Evolutionary conservation across 306 rosid species (phyloP), one percentile per base, ranked within the genome.

Genomic region (Cicer bijugum): DNA sequence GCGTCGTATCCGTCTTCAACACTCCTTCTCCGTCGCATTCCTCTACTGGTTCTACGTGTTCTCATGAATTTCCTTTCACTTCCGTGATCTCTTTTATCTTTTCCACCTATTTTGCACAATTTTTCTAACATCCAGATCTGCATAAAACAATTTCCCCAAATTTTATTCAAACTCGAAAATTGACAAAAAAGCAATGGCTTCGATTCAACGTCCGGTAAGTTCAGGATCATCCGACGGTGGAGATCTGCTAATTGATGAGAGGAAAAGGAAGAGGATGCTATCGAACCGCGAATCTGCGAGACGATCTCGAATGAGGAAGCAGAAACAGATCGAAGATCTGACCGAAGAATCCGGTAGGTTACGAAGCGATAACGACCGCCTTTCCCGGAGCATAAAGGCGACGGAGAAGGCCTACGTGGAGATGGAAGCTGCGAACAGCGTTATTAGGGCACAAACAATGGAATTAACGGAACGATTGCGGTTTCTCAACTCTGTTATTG

Each of bases 261-360:
- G 87, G 82, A 95, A 95, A 88, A 79, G 97, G 81, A 95, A 95
- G 89, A 78, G 97, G 80, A 91, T 91, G 99, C 69, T 73, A 39
- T 95, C 99, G 12, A 95, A 95, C 76, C 86, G 97, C 8, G 97
- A 95, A 74, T 95, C 99, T 2, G 99, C 99, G 0, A 71, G 96
- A 76, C 85, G 99, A 0, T 95, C 99, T 8, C 76, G 99, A 44
- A 84, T 90, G 93, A 88, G 79, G 83, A 95, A 95, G 86, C 99
- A 95, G 91, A 88, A 88, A 83, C 99, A 78, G 51, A 0, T 95
- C 37, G 97, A 87, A 74, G 96, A 90, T 37, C 82, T 95, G 56
- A 75, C 89, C 0, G 70, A 65, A 9, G 99, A 91, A 72, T 14
- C 58, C 10, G 79, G 80, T 33, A 78, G 83, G 10, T 72, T 95